A percentile compares a stretch with the other conserved stretches of the same genome.
These are phyloP conservation scores for Pseudopyricularia javanii DNA, from an alignment of 2,329 filamentous ascomycete species.

Conservation along the genomic window DNA sequence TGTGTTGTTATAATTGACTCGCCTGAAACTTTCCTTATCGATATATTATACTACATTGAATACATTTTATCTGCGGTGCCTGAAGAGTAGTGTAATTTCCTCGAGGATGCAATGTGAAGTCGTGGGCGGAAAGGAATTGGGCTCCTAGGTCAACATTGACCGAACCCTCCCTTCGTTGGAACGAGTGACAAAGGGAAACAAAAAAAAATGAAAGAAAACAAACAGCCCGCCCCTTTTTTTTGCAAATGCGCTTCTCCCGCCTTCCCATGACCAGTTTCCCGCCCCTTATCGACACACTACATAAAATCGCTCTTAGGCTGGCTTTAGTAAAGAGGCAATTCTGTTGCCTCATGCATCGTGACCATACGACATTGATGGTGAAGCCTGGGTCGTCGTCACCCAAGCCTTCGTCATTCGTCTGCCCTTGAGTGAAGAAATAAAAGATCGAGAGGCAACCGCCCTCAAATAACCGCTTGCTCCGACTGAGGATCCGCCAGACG, in stretches of 20 bases:
- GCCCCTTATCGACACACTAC: background rate
- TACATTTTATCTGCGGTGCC: constrained; percentile 1
- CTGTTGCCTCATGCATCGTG: background rate
- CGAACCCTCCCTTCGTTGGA: background rate
- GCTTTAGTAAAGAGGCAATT: background rate
- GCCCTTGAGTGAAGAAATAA: background rate
- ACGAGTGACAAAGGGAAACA: background rate
- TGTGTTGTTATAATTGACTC: background rate
- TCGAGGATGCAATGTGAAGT: background rate
- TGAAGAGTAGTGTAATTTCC: background rate
- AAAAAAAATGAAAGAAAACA: background rate
- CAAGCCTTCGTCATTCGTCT: background rate
- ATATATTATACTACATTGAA: constrained; percentile 4
- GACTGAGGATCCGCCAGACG: background rate
- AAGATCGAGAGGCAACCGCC: background rate
- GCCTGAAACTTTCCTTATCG: background rate
- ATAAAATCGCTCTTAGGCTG: background rate
- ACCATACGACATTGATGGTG: background rate
- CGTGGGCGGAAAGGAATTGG: background rate
- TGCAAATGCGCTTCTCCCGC: background rate
- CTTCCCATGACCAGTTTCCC: background rate
- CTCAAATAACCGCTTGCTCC: background rate
- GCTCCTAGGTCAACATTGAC: background rate
- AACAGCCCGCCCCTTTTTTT: background rate
- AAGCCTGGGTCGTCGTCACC: background rate